Percentiles rank a stretch among this genome's conserved stretches.
Evolutionary conservation across 805 yeast species (phyloP).

Genomic region (Teunomyces barrocoloradensis): DNA sequence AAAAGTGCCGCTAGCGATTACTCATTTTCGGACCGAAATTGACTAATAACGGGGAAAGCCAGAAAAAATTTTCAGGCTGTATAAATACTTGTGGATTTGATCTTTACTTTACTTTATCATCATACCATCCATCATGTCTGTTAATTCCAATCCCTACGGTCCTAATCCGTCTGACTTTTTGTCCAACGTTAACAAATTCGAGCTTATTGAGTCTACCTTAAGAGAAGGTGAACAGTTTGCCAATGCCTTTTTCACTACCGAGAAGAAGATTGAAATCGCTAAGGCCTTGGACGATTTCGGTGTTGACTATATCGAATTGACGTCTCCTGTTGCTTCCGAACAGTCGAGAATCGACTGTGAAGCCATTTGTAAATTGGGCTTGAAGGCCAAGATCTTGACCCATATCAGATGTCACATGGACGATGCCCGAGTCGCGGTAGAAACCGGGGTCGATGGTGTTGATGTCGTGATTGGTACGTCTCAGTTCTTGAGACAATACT

Average conservation of each 20-base stretch:
- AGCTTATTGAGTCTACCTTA: conserved; percentile 55
- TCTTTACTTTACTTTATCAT: neutral
- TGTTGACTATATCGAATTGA: conserved; percentile 58
- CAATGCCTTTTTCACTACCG: conserved; percentile 57
- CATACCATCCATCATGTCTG: conserved; percentile 14
- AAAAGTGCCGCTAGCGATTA: conserved; percentile 5
- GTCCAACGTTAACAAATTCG: conserved; percentile 53
- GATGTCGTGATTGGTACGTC: conserved; percentile 62
- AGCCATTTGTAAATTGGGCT: conserved; percentile 57
- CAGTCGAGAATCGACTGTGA: conserved; percentile 58
- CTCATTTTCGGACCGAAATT: conserved; percentile 4
- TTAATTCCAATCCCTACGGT: conserved; percentile 48
- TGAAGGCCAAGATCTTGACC: conserved; percentile 56
- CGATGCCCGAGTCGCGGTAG: conserved; percentile 59
- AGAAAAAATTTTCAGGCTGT: neutral
- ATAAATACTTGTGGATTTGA: conserved; percentile 1
- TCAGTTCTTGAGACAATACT: conserved; percentile 53
- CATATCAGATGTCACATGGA: conserved; percentile 64
- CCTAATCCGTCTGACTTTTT: conserved; percentile 57
- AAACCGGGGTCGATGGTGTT: conserved; percentile 63
- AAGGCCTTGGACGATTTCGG: conserved; percentile 61
- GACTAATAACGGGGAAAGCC: conserved; percentile 3
- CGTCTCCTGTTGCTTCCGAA: conserved; percentile 59
- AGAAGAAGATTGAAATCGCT: conserved; percentile 56
- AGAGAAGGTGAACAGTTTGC: conserved; percentile 68